phyloP scores from a whole-genome alignment of 73 alveolate genomes.

The Paramecium caudatum region DNA sequence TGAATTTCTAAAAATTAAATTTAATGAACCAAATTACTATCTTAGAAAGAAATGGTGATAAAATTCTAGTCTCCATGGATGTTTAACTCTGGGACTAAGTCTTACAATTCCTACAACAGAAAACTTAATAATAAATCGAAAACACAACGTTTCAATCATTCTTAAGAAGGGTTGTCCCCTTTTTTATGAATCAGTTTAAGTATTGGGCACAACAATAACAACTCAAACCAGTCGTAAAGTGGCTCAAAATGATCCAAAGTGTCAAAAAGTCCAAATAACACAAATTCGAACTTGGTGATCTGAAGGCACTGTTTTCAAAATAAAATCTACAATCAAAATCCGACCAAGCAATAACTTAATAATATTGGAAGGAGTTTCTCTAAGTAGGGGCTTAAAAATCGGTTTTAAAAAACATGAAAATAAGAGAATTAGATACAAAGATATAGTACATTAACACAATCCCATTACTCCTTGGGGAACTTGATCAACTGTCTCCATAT shows the following conservation, averaged over 20 bases:
- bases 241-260: neutral
- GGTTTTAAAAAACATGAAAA: neutral
- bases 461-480: neutral
- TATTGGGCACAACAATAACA: neutral
- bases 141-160: no score
- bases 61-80: no score
- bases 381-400: neutral
- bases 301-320: neutral
- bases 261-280: neutral
- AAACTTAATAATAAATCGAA: no score
- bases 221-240: neutral
- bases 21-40: no score
- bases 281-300: slow-evolving; percentile 12
- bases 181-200: neutral
- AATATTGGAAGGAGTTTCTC: neutral
- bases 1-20: no score
- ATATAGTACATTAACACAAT: neutral
- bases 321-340: neutral
- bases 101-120: no score
- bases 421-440: neutral
- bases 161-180: neutral
- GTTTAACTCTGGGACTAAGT: no score
- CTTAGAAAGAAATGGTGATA: no score
- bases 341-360: neutral
- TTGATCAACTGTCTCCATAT: neutral